Percentiles rank a stretch among this genome's conserved stretches.
Conservation (phyloP, 2,329 filamentous ascomycete species). For the Metarhizium anisopliae region DNA sequence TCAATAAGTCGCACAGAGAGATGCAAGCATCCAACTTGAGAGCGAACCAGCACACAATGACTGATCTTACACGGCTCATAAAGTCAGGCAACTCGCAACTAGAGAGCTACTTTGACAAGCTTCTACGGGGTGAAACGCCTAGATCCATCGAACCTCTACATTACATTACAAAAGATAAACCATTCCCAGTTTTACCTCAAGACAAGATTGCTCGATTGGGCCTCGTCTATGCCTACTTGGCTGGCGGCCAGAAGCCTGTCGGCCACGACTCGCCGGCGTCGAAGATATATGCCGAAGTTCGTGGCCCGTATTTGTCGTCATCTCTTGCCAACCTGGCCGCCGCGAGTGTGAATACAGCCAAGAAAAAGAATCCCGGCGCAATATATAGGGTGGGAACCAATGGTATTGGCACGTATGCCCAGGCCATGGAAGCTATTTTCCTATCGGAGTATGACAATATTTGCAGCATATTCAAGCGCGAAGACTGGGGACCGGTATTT, state of each 20-base stretch:
- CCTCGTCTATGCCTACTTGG: conserved; percentile 71
- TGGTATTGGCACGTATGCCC: conserved; percentile 82
- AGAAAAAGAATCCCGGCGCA: conserved; percentile 71
- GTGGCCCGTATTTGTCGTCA: conserved; percentile 75
- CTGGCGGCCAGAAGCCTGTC: conserved; percentile 44
- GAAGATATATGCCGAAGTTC: conserved; percentile 75
- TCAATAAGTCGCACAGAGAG: conserved; percentile 74
- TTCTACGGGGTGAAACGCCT: conserved; percentile 67
- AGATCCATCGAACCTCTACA: conserved; percentile 80
- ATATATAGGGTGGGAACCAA: conserved; percentile 85
- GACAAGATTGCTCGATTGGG: conserved; percentile 69
- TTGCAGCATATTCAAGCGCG: conserved; percentile 72
- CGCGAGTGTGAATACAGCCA: conserved; percentile 75
- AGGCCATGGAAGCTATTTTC: conserved; percentile 80
- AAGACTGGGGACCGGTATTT: conserved; percentile 76
- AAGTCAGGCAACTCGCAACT: conserved; percentile 74
- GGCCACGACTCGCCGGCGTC: conserved; percentile 61
- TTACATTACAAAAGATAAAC: conserved; percentile 80
- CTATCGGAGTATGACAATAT: conserved; percentile 86
- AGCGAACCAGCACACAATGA: conserved; percentile 81
- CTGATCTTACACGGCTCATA: conserved; percentile 69
- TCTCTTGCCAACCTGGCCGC: conserved; percentile 80
- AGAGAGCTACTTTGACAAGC: conserved; percentile 72
- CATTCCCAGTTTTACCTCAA: conserved; percentile 72
- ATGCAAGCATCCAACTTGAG: conserved; percentile 86